Percentiles rank a stretch among this genome's conserved stretches.
These are phyloP conservation scores for Fusarium marasasianum DNA, from an alignment of 2,329 filamentous ascomycete species.

Conservation along the genomic window DNA sequence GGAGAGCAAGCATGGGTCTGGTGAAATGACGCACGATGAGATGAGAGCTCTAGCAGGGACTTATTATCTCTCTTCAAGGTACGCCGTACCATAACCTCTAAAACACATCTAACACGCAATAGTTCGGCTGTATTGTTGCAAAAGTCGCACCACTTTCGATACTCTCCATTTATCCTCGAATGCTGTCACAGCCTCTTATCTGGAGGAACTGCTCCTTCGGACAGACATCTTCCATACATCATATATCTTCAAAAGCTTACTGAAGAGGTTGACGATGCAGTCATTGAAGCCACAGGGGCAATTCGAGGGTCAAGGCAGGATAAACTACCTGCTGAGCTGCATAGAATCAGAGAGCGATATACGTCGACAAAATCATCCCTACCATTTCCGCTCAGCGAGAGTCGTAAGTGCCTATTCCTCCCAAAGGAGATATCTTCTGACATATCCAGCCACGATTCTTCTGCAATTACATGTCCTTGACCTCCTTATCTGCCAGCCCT, in stretches of 20 bases:
- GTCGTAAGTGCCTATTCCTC: constrained; percentile 34
- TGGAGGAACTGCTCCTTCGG: constrained; percentile 22
- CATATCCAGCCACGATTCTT: constrained; percentile 36
- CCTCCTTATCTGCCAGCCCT: constrained; percentile 45
- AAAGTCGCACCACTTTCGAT: constrained; percentile 44
- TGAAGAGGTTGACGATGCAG: constrained; percentile 44
- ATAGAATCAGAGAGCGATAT: constrained; percentile 33
- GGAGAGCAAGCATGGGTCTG: constrained; percentile 20
- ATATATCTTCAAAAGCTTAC: constrained; percentile 44
- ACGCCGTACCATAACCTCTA: background rate
- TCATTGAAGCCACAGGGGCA: constrained; percentile 19
- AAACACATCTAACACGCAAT: background rate
- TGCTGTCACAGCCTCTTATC: constrained; percentile 35
- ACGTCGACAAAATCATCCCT: constrained; percentile 38
- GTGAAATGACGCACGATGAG: constrained; percentile 41
- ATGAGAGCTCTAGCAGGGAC: constrained; percentile 44
- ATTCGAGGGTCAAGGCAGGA: background rate
- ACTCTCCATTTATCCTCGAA: constrained; percentile 42
- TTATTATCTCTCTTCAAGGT: constrained; percentile 48
- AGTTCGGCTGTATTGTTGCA: constrained; percentile 43
- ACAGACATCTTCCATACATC: constrained; percentile 45
- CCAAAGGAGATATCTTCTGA: background rate
- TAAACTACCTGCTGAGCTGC: constrained; percentile 25
- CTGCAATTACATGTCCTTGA: constrained; percentile 44
- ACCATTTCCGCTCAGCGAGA: constrained; percentile 44